Evolutionary conservation across 306 rosid genomes (phyloP), one percentile per base, ranked within the genome.

Genomic region (Prunus padus): DNA sequence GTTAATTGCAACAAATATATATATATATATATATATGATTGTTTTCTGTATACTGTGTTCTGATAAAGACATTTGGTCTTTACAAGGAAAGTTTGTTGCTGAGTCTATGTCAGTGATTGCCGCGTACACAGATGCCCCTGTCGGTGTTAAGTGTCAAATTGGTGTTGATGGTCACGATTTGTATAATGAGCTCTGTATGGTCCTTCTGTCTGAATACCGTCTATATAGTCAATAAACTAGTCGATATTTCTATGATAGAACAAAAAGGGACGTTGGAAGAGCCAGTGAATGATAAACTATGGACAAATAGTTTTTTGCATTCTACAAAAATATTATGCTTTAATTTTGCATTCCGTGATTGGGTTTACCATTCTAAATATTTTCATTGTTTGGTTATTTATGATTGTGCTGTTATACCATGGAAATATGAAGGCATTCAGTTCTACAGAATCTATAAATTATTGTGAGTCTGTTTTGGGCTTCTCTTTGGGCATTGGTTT

Each of bases 31-130:
- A 30, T 31, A 18, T 22, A 30, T 81, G 64, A 74, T 8, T 37
- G 10, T 37, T 76, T 89, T 81, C 31, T 73, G 66, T 55, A 31
- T 73, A 46, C 49, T 74, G 45, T 59, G 85, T 80, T 80, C 81
- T 88, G 70, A 87, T 80, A 61, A 82, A 75, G 81, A 65, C 66
- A 71, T 83, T 80, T 90, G 82, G 74, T 87, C 81, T 80, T 75
- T 83, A 79, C 90, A 79, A 89, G 93, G 97, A 87, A 89, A 96
- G 99, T 92, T 92, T 89, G 99, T 95, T 80, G 99, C 92, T 14
- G 91, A 92, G 81, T 96, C 97, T 55, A 84, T 92, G 96, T 87
- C 97, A 61, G 91, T 86, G 67, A 90, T 95, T 75, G 93, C 97
- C 63, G 91, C 97, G 26, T 88, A 92, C 72, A 89, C 97, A 49